These are phyloP conservation scores for Achaetomium macrosporum DNA, from an alignment of 2,329 filamentous ascomycete species.

Conservation along the genomic window DNA sequence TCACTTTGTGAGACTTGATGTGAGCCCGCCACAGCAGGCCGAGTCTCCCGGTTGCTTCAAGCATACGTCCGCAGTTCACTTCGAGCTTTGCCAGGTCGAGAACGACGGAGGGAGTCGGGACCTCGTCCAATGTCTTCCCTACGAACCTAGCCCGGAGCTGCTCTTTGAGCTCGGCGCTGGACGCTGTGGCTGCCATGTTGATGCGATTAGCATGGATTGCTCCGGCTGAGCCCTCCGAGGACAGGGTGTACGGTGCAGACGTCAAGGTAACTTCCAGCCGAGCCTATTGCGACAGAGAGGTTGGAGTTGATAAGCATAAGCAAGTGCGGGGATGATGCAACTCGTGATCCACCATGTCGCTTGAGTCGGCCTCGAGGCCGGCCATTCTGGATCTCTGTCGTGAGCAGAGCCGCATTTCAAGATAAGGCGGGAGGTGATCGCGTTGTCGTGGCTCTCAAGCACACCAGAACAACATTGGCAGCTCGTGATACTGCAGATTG, in stretches of 20 bases:
- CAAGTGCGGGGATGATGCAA: too few relatives aligned
- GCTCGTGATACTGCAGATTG: too few relatives aligned
- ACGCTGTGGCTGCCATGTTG: not conserved
- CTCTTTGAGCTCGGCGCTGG: constrained; percentile 27
- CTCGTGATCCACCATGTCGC: too few relatives aligned
- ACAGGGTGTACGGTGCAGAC: not conserved
- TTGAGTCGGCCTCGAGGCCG: too few relatives aligned
- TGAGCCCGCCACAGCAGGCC: constrained; percentile 67
- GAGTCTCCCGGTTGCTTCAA: constrained; percentile 53
- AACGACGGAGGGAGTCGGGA: constrained; percentile 62
- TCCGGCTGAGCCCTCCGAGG: not conserved
- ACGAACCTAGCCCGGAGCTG: constrained; percentile 42
- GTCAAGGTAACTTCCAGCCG: not conserved
- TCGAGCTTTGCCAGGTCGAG: constrained; percentile 62
- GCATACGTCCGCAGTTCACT: constrained; percentile 66
- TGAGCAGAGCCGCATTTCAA: too few relatives aligned
- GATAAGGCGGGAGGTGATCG: too few relatives aligned
- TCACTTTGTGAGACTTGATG: constrained; percentile 77
- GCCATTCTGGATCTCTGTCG: too few relatives aligned
- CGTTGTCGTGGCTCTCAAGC: too few relatives aligned
- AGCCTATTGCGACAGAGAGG: not conserved
- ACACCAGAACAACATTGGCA: too few relatives aligned
- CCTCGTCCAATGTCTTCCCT: constrained; percentile 52
- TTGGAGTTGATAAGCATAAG: too few relatives aligned
- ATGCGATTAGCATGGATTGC: not conserved